These are phyloP conservation scores for Aspergillus glaucus DNA, from an alignment of 2,329 filamentous ascomycete genomes.

Conservation along the genomic window DNA sequence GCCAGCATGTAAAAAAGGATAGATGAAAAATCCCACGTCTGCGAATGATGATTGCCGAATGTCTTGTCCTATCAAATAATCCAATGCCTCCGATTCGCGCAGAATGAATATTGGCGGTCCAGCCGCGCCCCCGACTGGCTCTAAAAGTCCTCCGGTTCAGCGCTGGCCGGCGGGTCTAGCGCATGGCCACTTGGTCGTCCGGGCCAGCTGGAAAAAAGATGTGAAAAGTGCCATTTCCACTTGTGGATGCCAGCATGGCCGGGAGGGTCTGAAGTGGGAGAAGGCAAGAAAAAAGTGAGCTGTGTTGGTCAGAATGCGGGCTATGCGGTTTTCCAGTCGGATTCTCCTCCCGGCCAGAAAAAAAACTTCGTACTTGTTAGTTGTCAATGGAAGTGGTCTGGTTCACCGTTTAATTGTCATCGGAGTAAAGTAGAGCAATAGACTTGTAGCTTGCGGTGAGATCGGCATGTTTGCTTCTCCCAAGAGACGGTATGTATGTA, in stretches of 20 bases:
- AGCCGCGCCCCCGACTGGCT: neutral
- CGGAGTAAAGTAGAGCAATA: neutral
- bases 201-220: neutral
- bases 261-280: neutral
- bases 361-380: neutral
- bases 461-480: too few species aligned
- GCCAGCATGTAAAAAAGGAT: neutral
- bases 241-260: neutral
- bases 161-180: slow-evolving; percentile 20
- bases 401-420: neutral
- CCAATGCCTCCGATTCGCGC: neutral
- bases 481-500: too few species aligned
- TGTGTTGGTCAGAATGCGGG: neutral
- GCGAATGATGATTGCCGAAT: neutral
- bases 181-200: slow-evolving; percentile 20
- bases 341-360: neutral
- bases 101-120: neutral
- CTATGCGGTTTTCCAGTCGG: neutral
- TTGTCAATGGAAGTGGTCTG: neutral
- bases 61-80: neutral
- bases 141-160: neutral
- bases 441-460: too few species aligned
- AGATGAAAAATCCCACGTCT: neutral
- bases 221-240: neutral
- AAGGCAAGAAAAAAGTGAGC: neutral